Conservation (phyloP, 371 early-diverging fungal species). For the Gilbertella persicaria region DNA sequence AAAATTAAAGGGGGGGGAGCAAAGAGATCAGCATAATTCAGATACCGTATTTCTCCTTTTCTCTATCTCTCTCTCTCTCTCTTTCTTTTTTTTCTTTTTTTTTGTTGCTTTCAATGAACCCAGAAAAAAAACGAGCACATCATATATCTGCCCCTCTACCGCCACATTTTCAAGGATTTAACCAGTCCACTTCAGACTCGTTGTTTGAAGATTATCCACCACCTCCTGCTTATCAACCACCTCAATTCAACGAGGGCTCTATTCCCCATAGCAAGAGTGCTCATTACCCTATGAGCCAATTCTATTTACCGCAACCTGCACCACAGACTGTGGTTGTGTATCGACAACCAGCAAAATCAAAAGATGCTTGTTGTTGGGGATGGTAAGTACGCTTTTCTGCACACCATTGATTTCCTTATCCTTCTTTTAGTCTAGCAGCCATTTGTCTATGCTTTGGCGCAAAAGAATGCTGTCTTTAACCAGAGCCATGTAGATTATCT, state of each 20-base stretch:
- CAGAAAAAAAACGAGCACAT: constrained; percentile 15
- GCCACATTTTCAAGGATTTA: constrained; percentile 14
- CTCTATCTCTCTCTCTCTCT: not conserved
- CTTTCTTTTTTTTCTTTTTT: not conserved
- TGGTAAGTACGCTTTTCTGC: constrained; percentile 28
- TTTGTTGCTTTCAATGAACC: not conserved
- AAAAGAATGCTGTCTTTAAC: constrained; percentile 26
- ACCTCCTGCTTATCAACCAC: constrained; percentile 26
- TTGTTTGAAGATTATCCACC: constrained; percentile 23
- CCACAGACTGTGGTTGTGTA: constrained; percentile 46
- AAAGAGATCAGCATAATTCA: not conserved
- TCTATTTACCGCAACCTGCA: constrained; percentile 40
- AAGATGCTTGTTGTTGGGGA: constrained; percentile 52
- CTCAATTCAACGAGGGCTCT: too few species aligned
- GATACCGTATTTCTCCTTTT: not conserved
- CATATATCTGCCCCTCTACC: constrained; percentile 23
- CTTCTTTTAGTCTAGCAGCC: constrained; percentile 25
- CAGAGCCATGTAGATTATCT: not conserved
- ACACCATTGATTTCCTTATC: not conserved
- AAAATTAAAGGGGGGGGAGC: too few species aligned
- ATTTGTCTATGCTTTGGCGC: constrained; percentile 28
- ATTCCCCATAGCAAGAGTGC: too few species aligned
- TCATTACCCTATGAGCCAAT: constrained; percentile 1
- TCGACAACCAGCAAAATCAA: constrained; percentile 35
- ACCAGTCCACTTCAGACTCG: constrained; percentile 15